Conservation (phyloP, 495 filamentous ascomycete genomes). For the Collariella sp. region DNA sequence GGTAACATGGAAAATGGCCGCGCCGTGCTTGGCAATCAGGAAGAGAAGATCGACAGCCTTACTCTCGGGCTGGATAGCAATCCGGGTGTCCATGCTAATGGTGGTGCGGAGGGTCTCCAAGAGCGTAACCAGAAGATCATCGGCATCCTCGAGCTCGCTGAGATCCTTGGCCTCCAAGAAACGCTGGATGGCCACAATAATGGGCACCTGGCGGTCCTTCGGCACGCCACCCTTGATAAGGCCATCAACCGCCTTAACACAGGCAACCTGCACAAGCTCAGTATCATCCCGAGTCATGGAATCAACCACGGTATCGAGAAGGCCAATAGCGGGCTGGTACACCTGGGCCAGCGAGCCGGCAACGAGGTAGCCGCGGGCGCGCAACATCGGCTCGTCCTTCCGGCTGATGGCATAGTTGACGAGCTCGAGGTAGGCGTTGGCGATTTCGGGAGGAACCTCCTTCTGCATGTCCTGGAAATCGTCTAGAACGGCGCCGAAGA, state of each 20-base stretch:
- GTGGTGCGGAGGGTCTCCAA: slow-evolving; percentile 80
- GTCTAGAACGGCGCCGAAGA: slow-evolving; percentile 69
- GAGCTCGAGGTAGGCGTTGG: slow-evolving; percentile 63
- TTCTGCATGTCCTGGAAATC: slow-evolving; percentile 72
- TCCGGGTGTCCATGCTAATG: slow-evolving; percentile 64
- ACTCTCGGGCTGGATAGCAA: slow-evolving; percentile 57
- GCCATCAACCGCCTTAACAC: slow-evolving; percentile 80
- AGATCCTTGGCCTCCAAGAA: slow-evolving; percentile 74
- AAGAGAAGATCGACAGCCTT: slow-evolving; percentile 79
- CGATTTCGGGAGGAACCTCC: slow-evolving; percentile 54
- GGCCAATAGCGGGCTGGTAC: slow-evolving; percentile 37
- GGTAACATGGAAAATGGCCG: slow-evolving; percentile 76
- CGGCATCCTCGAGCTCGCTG: slow-evolving; percentile 70
- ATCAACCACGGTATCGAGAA: slow-evolving; percentile 68
- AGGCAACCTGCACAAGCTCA: slow-evolving; percentile 85
- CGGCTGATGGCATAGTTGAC: slow-evolving; percentile 67
- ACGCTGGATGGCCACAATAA: slow-evolving; percentile 65
- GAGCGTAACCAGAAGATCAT: slow-evolving; percentile 83
- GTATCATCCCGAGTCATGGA: slow-evolving; percentile 64
- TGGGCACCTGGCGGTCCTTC: slow-evolving; percentile 56
- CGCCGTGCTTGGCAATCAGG: slow-evolving; percentile 76
- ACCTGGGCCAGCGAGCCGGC: slow-evolving; percentile 62
- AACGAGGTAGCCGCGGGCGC: slow-evolving; percentile 77
- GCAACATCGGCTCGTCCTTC: slow-evolving; percentile 53
- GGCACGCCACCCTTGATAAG: slow-evolving; percentile 52